Evolutionary conservation across 768 basidiomycete genomes (phyloP).

Genomic region (Panaeolus papilionaceus): DNA sequence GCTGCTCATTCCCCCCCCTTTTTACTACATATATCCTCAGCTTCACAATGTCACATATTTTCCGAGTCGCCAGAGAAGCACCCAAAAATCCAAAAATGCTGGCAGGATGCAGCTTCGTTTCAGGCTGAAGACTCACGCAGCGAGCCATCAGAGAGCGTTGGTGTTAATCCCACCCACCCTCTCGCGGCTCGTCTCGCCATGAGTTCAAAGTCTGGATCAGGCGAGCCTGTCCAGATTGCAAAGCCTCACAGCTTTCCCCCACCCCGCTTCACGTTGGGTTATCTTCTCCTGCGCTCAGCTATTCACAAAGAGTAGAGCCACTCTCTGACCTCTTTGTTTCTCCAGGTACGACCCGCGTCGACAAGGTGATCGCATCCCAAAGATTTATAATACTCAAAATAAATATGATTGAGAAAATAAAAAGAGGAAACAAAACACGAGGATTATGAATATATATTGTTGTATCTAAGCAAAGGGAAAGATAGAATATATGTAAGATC

Average conservation of each 20-base stretch:
- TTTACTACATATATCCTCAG: too few relatives aligned
- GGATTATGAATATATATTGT: too few relatives aligned
- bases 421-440: too few relatives aligned
- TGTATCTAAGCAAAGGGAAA: too few relatives aligned
- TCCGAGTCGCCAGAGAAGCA: too few relatives aligned
- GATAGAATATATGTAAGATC: too few relatives aligned
- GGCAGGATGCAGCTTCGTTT: neutral
- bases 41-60: too few relatives aligned
- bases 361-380: neutral
- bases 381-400: too few relatives aligned
- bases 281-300: too few relatives aligned
- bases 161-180: neutral
- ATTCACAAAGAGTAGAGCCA: neutral
- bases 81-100: neutral
- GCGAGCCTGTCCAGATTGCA: constrained; percentile 10
- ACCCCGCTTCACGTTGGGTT: neutral
- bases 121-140: neutral
- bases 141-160: neutral
- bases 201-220: neutral
- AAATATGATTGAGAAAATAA: too few relatives aligned
- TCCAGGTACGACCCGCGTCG: neutral
- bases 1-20: too few relatives aligned
- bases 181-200: constrained; percentile 15
- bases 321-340: neutral
- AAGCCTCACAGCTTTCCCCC: constrained; percentile 20